Evolutionary conservation across 306 rosid species (phyloP).

Genomic region (Lotus japonicus): DNA sequence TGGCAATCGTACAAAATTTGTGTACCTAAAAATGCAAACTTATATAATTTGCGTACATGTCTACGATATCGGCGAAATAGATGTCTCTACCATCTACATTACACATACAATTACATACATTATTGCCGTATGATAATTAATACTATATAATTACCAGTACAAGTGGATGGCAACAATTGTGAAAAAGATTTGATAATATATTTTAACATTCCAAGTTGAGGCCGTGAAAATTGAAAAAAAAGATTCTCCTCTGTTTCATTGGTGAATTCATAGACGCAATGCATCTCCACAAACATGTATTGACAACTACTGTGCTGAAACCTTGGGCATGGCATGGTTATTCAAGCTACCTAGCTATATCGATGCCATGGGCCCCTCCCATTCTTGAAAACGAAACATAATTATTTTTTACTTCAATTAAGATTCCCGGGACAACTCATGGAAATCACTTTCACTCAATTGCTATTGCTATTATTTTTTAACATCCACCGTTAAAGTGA

Average conservation of each 20-base stretch:
- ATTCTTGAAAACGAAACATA: constrained; percentile 16
- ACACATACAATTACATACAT: too few relatives aligned
- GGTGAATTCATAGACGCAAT: constrained; percentile 25
- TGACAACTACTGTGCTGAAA: constrained; percentile 20
- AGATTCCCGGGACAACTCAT: constrained; percentile 22
- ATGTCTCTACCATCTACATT: constrained; percentile 7
- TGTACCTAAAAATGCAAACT: neutral
- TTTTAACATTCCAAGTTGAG: constrained; percentile 24
- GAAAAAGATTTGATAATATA: neutral
- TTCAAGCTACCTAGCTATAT: too few relatives aligned
- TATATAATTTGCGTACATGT: neutral
- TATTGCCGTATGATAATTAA: too few relatives aligned
- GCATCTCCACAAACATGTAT: constrained; percentile 20
- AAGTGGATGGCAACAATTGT: constrained; percentile 10
- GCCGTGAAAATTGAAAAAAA: constrained; percentile 26
- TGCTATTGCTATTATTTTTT: neutral
- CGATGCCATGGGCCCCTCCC: constrained; percentile 3
- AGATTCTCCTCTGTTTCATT: constrained; percentile 29
- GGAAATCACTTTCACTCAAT: neutral
- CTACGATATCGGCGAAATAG: constrained; percentile 30
- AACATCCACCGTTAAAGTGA: neutral
- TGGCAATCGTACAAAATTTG: constrained; percentile 21
- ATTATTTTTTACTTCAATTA: neutral
- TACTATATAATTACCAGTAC: neutral
- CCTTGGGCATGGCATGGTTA: constrained; percentile 9